Conservation (phyloP, 2,329 filamentous ascomycete species). For the Dactylonectria macrodidyma region DNA sequence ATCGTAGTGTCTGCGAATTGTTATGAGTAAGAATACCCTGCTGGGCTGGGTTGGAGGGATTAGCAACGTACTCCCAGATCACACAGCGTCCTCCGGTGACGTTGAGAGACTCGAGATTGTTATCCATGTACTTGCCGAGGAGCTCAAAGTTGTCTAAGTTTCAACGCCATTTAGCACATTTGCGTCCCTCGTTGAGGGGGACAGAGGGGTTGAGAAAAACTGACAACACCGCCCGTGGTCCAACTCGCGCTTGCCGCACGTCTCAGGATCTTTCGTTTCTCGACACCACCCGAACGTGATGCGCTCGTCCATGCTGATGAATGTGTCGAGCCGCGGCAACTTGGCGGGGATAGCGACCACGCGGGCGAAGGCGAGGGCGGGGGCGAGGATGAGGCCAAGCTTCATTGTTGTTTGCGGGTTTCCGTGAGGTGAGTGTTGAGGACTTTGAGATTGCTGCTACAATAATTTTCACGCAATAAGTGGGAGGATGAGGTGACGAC, state of each 20-base stretch:
- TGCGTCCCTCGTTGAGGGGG: background rate
- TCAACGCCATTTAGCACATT: background rate
- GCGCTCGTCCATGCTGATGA: slow-evolving; percentile 21
- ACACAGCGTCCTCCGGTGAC: slow-evolving; percentile 31
- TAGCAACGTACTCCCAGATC: slow-evolving; percentile 32
- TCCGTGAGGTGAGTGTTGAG: background rate
- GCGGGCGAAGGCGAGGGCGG: background rate
- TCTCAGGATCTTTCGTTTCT: slow-evolving; percentile 4
- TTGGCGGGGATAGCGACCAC: background rate
- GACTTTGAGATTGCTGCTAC: background rate
- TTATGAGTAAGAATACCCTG: slow-evolving; percentile 6
- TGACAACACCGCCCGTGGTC: slow-evolving; percentile 34
- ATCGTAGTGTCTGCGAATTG: slow-evolving; percentile 17
- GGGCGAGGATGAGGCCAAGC: background rate
- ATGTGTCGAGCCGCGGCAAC: background rate
- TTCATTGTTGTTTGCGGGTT: slow-evolving; percentile 2
- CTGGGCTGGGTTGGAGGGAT: background rate
- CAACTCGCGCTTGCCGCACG: slow-evolving; percentile 15
- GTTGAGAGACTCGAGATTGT: slow-evolving; percentile 29
- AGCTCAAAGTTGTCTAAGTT: slow-evolving; percentile 32
- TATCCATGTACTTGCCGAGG: slow-evolving; percentile 28
- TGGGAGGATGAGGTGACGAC: too few species aligned
- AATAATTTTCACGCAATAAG: too few species aligned
- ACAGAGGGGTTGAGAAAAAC: background rate
- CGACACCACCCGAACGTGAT: slow-evolving; percentile 35